These are phyloP conservation scores for Amanita inopinata DNA, from an alignment of 768 basidiomycete species.

Conservation along the genomic window DNA sequence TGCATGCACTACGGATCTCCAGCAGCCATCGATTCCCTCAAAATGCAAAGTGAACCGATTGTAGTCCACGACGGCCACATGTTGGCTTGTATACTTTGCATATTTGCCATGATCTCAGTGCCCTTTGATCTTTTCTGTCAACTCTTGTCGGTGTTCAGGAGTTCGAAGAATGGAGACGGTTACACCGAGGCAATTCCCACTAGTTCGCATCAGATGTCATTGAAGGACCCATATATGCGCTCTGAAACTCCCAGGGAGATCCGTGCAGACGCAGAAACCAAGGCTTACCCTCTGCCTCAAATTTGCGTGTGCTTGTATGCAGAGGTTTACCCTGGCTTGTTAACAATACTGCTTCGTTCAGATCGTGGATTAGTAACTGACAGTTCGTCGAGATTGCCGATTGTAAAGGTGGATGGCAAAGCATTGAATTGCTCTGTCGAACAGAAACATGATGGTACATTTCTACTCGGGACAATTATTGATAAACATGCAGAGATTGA, in stretches of 20 bases:
- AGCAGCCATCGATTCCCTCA: too few species aligned
- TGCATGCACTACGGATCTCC: too few species aligned
- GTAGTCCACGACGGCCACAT: neutral
- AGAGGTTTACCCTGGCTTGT: neutral
- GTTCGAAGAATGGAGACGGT: neutral
- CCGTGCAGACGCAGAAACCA: too few species aligned
- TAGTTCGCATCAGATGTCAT: too few species aligned
- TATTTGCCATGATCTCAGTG: neutral
- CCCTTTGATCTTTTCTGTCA: neutral
- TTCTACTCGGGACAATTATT: neutral
- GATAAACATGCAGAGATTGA: slow-evolving; percentile 5
- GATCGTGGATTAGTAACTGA: neutral
- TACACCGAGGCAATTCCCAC: too few species aligned
- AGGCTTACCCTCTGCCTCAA: neutral
- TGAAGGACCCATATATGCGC: too few species aligned
- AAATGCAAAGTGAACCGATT: too few species aligned
- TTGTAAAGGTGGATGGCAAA: neutral
- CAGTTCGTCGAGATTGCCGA: neutral
- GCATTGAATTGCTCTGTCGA: neutral
- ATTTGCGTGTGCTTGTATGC: neutral
- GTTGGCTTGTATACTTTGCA: slow-evolving; percentile 8
- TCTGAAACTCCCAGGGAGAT: too few species aligned
- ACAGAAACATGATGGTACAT: neutral
- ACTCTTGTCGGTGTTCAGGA: neutral
- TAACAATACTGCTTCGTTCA: slow-evolving; percentile 3